A percentile compares a stretch with the other conserved stretches of the same genome.
Conservation (phyloP, 257 asterid genomes). For the Penstemon davidsonii region DNA sequence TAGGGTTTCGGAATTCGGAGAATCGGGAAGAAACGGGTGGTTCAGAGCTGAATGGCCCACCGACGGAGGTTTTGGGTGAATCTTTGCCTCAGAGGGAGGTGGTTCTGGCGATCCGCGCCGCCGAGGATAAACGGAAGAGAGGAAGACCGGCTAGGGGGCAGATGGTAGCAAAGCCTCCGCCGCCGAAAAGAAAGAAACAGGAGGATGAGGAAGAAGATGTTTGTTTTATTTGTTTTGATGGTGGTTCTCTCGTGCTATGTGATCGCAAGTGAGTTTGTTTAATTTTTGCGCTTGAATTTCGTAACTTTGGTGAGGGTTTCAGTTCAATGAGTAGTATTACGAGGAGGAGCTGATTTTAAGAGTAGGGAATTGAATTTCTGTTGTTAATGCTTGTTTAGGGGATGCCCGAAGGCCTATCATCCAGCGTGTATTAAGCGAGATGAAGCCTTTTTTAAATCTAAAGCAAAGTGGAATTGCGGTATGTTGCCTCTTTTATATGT, state of each 20-base stretch:
- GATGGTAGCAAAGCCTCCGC: conserved; percentile 41
- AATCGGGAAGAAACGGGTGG: conserved; percentile 28
- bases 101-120: conserved; percentile 32
- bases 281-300: conserved; percentile 3
- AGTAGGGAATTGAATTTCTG: conserved; percentile 20
- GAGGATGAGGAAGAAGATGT: conserved; percentile 86
- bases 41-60: conserved; percentile 32
- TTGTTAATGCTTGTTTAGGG: conserved; percentile 51
- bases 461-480: conserved; percentile 90
- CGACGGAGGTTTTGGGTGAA: conserved; percentile 28
- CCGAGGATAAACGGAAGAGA: conserved; percentile 58
- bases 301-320: neutral
- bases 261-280: conserved; percentile 81
- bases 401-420: conserved; percentile 97
- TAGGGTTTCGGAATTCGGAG: conserved; percentile 29
- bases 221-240: conserved; percentile 96
- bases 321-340: conserved; percentile 5
- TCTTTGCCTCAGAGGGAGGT: conserved; percentile 23
- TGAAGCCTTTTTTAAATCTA: conserved; percentile 76
- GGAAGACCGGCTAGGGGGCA: conserved; percentile 67
- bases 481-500: conserved; percentile 9
- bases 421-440: conserved; percentile 93
- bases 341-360: neutral
- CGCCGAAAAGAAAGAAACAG: conserved; percentile 44
- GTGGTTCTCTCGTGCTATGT: conserved; percentile 90